Evolutionary conservation across 73 alveolate genomes (phyloP), one percentile per base, ranked within the genome.

Genomic region (Paramecium caudatum): DNA sequence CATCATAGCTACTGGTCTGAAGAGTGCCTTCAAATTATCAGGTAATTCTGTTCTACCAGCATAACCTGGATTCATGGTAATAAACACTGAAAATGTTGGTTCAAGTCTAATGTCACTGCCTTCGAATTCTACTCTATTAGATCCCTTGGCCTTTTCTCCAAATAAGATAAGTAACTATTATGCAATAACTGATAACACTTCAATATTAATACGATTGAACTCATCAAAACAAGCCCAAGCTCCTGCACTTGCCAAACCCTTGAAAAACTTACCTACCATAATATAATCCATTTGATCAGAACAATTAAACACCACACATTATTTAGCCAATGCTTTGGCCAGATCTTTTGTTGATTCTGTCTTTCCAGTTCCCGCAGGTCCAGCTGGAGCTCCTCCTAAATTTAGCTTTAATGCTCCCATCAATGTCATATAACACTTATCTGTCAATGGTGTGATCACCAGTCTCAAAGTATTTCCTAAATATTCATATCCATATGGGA

Each of bases 61-160:
- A 94, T 94, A 94, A 47, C 93, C 96, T 36, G 97, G 97, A 80
- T 94, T 94, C 97, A 94, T 94, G 3, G 97, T 94, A 37, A 93
- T 93, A 93, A 92, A 92, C 27, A 90, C 68, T 0, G 87, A 23
- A 80, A 98, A 98, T 21, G 99, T 98, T 16, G 99, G 99, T 81
- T 96, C 93, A 95, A 99, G 95, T 83, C 91, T 85, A 87, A 97
- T 97, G 12, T 88, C 85, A 25, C 97, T 88, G n/a, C 97, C 99
- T 91, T 98, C 99, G 81, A 98, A 98, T 36, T 48, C 96, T 49
- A 97, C 93, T 85, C 97, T 98, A 32, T 91, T 93, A 85, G 92
- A 82, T n/a, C 97, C 98, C 48, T 95, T 93, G 25, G 95, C 97
- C 63, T 95, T 95, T 12, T 98, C 98, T 65, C 95, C 96, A 69